Evolutionary conservation across 1,284 basidiomycete genomes (phyloP).

Genomic region (Boletellus deceptivus): DNA sequence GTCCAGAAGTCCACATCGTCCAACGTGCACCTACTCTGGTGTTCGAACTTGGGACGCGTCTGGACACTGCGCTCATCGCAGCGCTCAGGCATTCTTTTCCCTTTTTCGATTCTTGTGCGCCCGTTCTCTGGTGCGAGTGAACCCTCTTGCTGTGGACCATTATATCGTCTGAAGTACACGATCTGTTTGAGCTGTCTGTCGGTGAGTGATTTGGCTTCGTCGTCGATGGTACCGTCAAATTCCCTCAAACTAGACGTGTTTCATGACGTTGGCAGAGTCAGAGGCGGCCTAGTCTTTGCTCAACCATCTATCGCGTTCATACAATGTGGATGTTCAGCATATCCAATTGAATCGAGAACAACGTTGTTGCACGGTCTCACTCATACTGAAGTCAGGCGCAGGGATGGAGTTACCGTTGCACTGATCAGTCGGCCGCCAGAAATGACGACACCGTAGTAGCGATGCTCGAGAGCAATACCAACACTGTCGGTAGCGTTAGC

Average conservation of each 20-base stretch:
- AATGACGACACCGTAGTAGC: conserved; percentile 65
- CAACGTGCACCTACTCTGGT: too few relatives aligned
- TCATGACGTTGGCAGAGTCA: conserved; percentile 93
- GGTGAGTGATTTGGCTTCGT: too few relatives aligned
- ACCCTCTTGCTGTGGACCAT: too few relatives aligned
- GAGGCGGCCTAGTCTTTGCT: conserved; percentile 87
- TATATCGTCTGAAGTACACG: too few relatives aligned
- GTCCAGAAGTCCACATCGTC: too few relatives aligned
- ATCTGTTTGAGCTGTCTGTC: too few relatives aligned
- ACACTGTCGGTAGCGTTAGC: conserved; percentile 80
- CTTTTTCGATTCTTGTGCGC: too few relatives aligned
- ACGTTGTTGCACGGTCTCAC: conserved; percentile 27
- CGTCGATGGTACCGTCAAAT: conserved; percentile 59
- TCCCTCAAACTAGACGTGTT: conserved; percentile 71
- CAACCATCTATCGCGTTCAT: conserved; percentile 58
- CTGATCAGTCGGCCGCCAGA: neutral
- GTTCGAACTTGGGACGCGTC: too few relatives aligned
- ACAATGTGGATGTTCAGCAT: conserved; percentile 7
- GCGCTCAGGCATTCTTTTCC: too few relatives aligned
- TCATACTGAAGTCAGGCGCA: conserved; percentile 76
- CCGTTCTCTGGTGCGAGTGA: too few relatives aligned
- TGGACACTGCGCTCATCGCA: too few relatives aligned
- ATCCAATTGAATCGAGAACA: neutral
- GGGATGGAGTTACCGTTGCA: conserved; percentile 76
- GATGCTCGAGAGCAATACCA: conserved; percentile 89